Evolutionary conservation across 257 asterid genomes (phyloP).

Genomic region (Solanum bulbocastanum): DNA sequence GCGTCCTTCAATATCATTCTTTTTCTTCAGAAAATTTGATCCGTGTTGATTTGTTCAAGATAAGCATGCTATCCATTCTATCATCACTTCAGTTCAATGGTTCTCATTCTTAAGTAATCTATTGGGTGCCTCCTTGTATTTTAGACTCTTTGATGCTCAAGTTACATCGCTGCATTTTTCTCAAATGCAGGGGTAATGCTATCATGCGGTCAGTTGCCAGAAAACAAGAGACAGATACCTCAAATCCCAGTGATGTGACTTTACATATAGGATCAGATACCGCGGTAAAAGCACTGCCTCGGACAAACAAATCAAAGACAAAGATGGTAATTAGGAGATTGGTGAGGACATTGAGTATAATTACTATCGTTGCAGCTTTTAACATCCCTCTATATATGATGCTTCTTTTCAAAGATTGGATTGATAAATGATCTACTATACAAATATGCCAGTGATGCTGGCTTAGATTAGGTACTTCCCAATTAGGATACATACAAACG

Average conservation of each 20-base stretch:
- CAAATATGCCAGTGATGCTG: neutral
- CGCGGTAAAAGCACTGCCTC: slow-evolving; percentile 8
- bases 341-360: slow-evolving; percentile 34
- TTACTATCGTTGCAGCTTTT: slow-evolving; percentile 52
- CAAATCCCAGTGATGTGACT: slow-evolving; percentile 26
- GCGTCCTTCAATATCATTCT: neutral
- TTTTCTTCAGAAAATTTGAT: neutral
- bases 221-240: slow-evolving; percentile 30
- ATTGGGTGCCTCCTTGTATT: neutral
- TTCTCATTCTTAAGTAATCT: neutral
- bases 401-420: slow-evolving; percentile 88
- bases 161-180: neutral
- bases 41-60: neutral
- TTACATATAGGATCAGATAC: slow-evolving; percentile 39
- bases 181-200: slow-evolving; percentile 57
- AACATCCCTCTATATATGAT: slow-evolving; percentile 75
- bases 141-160: neutral
- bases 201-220: slow-evolving; percentile 59
- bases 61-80: neutral
- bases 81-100: neutral
- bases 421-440: slow-evolving; percentile 43
- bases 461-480: neutral
- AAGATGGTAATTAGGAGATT: slow-evolving; percentile 51
- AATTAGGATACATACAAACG: neutral
- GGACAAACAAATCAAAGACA: slow-evolving; percentile 38